These are phyloP conservation scores for Lachnellula willkommii DNA, from an alignment of 2,329 filamentous ascomycete genomes.

Conservation along the genomic window DNA sequence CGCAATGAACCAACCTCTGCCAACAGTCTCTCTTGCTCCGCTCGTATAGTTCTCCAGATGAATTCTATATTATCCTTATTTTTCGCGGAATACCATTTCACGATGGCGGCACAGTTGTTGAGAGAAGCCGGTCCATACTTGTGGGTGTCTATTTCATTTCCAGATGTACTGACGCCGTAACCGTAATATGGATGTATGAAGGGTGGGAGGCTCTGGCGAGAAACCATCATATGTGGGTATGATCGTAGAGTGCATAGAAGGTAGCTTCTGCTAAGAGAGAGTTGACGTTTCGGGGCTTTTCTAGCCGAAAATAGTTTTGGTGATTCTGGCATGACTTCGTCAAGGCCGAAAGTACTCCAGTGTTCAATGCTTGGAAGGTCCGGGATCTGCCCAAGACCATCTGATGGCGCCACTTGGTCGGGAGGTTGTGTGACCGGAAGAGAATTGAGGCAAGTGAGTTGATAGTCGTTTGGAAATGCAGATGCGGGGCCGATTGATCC, in stretches of 20 bases:
- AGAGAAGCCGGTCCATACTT: conserved; percentile 2
- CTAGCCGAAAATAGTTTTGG: conserved; percentile 11
- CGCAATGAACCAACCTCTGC: conserved; percentile 9
- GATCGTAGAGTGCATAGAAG: conserved; percentile 13
- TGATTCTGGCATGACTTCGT: not conserved
- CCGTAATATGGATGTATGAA: conserved; percentile 17
- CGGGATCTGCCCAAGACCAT: not conserved
- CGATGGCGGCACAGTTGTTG: conserved; percentile 10
- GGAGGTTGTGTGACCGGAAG: not conserved
- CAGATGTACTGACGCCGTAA: not conserved
- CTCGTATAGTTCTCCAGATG: conserved; percentile 16
- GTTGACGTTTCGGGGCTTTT: not conserved
- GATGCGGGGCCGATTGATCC: not conserved
- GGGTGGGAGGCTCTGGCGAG: conserved; percentile 6
- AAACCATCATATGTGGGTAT: conserved; percentile 20
- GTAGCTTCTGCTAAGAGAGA: conserved; percentile 13
- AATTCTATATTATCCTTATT: conserved; percentile 12
- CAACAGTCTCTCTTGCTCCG: conserved; percentile 17
- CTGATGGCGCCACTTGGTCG: not conserved
- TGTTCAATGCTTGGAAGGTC: not conserved
- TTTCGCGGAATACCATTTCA: conserved; percentile 11
- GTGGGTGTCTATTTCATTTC: not conserved
- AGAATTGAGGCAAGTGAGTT: not conserved
- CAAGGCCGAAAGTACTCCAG: not conserved
- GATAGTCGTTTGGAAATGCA: not conserved